phyloP scores from a whole-genome alignment of 495 filamentous ascomycete species.

The Daldinia grandis region DNA sequence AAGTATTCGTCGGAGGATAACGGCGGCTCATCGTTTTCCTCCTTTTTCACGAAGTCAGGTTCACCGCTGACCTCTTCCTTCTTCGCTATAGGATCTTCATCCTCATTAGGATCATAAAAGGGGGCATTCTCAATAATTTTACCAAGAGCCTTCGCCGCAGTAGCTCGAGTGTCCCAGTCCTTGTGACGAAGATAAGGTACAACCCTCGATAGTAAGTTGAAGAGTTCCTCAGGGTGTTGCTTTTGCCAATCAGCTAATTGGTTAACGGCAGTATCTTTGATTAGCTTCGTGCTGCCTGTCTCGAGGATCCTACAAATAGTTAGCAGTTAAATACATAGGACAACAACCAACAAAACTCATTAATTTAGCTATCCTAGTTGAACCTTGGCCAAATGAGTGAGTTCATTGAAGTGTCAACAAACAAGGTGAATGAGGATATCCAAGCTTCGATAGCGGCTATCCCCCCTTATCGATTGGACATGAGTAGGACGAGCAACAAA shows the following conservation, averaged over 20 bases:
- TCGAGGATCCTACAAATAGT: slow-evolving; percentile 78
- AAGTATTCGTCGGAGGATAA: slow-evolving; percentile 66
- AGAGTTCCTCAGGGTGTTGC: slow-evolving; percentile 94
- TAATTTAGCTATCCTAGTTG: not conserved
- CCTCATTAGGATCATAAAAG: slow-evolving; percentile 85
- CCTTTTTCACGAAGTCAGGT: slow-evolving; percentile 57
- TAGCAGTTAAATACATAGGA: slow-evolving; percentile 24
- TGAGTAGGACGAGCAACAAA: slow-evolving; percentile 1
- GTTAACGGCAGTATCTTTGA: slow-evolving; percentile 94
- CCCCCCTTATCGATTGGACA: not conserved
- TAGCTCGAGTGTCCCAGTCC: slow-evolving; percentile 93
- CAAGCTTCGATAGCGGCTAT: not conserved
- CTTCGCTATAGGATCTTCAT: slow-evolving; percentile 53
- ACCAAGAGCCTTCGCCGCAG: slow-evolving; percentile 90
- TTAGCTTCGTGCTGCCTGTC: slow-evolving; percentile 92
- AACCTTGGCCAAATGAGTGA: not conserved
- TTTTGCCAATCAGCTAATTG: slow-evolving; percentile 98
- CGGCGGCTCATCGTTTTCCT: slow-evolving; percentile 54
- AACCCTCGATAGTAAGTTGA: slow-evolving; percentile 95
- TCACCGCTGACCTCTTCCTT: slow-evolving; percentile 58
- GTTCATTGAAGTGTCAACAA: not conserved
- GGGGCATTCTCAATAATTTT: slow-evolving; percentile 91
- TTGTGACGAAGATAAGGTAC: slow-evolving; percentile 91
- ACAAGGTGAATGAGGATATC: not conserved
- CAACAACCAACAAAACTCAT: not conserved